Conservation (phyloP, 176 grass and related monocot genomes). For the Urochloa ruziziensis region DNA sequence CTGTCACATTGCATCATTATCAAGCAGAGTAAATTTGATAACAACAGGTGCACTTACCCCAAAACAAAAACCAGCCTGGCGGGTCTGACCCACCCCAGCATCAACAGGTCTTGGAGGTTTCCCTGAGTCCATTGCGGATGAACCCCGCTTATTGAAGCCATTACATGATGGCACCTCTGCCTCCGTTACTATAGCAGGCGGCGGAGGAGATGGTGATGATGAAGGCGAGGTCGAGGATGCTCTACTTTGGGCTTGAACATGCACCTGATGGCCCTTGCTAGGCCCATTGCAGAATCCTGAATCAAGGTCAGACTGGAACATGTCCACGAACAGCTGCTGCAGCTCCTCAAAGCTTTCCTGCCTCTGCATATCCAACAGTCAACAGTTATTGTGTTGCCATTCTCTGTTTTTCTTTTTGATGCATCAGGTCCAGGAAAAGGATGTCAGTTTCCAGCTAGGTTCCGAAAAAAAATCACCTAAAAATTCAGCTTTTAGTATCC, state of each 20-base stretch:
- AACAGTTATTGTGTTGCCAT: constrained; percentile 2
- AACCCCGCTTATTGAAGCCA: constrained; percentile 60
- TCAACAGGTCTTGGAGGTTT: constrained; percentile 51
- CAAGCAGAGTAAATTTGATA: constrained; percentile 1
- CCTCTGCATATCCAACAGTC: constrained; percentile 52
- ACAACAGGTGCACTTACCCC: constrained; percentile 50
- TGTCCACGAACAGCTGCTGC: constrained; percentile 82
- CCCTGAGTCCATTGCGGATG: constrained; percentile 55
- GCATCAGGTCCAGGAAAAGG: constrained; percentile 8
- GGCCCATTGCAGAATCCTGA: constrained; percentile 50
- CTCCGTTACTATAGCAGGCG: constrained; percentile 21
- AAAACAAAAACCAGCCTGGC: constrained; percentile 55
- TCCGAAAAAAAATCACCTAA: constrained; percentile 31
- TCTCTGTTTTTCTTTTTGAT: constrained; percentile 29
- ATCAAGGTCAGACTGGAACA: constrained; percentile 81
- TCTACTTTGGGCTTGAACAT: constrained; percentile 23
- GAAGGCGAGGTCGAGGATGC: constrained; percentile 35
- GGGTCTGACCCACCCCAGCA: not conserved
- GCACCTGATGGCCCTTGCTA: constrained; percentile 1
- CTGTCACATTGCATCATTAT: not conserved
- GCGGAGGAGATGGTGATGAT: constrained; percentile 33
- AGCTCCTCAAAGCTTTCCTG: constrained; percentile 88
- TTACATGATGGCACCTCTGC: constrained; percentile 32
- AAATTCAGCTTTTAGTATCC: constrained; percentile 32
- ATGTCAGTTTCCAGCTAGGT: not conserved